Conservation (phyloP, 2,329 filamentous ascomycete genomes). For the Metarhizium rileyi region DNA sequence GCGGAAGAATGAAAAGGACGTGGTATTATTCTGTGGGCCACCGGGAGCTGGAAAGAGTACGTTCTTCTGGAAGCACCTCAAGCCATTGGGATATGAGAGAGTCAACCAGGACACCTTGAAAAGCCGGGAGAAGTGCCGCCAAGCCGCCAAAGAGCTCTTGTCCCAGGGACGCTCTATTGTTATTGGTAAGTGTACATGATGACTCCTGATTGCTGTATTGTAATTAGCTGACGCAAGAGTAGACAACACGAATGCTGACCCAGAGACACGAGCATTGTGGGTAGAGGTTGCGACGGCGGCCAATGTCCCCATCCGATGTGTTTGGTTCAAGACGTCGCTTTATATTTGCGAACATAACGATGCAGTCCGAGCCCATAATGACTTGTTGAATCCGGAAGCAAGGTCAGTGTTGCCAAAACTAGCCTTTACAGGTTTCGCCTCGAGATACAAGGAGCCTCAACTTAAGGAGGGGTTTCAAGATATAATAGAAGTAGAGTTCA, state of each 20-base stretch:
- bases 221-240: constrained; percentile 1
- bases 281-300: constrained; percentile 60
- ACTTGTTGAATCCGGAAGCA: constrained; percentile 71
- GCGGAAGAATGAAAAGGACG: constrained; percentile 57
- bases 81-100: constrained; percentile 70
- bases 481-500: constrained; percentile 65
- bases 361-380: constrained; percentile 62
- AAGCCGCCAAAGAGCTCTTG: constrained; percentile 58
- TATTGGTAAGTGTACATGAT: constrained; percentile 51
- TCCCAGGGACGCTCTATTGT: constrained; percentile 58
- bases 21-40: constrained; percentile 80
- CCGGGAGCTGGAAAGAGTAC: constrained; percentile 89
- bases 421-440: constrained; percentile 68
- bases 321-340: constrained; percentile 69
- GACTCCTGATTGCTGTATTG: constrained; percentile 6
- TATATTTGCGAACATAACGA: constrained; percentile 79
- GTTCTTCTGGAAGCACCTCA: constrained; percentile 70
- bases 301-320: constrained; percentile 68
- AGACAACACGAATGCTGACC: constrained; percentile 96
- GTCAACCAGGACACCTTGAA: constrained; percentile 89
- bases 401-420: constrained; percentile 63
- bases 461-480: constrained; percentile 75
- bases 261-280: constrained; percentile 71
- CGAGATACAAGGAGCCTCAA: constrained; percentile 63
- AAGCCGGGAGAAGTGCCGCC: constrained; percentile 59